Base-by-base conservation (phyloP, 257 asterid genomes). In the Knoxia roxburghii region DNA sequence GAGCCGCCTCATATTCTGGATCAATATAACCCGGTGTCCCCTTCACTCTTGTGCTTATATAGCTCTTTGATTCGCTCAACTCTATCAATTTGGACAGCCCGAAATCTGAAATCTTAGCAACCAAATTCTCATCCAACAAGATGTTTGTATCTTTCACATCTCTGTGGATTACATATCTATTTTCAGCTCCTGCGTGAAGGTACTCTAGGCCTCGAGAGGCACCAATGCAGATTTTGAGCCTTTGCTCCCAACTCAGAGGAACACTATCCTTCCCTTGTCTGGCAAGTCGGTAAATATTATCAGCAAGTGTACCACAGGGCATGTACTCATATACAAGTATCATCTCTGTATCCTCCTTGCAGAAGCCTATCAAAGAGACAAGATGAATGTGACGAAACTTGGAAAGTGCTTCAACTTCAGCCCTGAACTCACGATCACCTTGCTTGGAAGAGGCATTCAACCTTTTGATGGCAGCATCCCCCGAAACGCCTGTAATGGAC, bases 91-190 rank as follows among this genome's bases (percentile, higher is more conserved):
- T 59, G 12, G 64, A 30, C 5, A 59, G 23, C n/a, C 64, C 64
- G 18, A 59, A 59, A 59, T 59, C 69, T 64, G 69, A 64, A 64
- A 64, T 49, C 54, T 64, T 64, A 20, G 57, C 69, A 5, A 64
- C 43, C 4, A 65, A 30, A 12, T 65, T 65, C 13, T 30, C 60
- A 50, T 65, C 57, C 70, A 65, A 35, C 32, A 65, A 12, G 46
- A 65, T 65, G 61, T 65, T 65, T 30, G 70, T 6, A 37, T 49
- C 70, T 45, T 65, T 65, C 29, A 50, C 61, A 33, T 65, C 70
- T 1, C 70, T 60, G 70, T 65, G 70, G 30, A 64, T 64, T 17
- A 27, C 50, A n/a, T n/a, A n/a, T 66, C 60, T 32, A 48, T 30
- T 3, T 37, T 4, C 41, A 37, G 6, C 9, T 4, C 41, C 9